Evolutionary conservation across 805 yeast genomes (phyloP).

Genomic region (Cyberlindnera amylophila): DNA sequence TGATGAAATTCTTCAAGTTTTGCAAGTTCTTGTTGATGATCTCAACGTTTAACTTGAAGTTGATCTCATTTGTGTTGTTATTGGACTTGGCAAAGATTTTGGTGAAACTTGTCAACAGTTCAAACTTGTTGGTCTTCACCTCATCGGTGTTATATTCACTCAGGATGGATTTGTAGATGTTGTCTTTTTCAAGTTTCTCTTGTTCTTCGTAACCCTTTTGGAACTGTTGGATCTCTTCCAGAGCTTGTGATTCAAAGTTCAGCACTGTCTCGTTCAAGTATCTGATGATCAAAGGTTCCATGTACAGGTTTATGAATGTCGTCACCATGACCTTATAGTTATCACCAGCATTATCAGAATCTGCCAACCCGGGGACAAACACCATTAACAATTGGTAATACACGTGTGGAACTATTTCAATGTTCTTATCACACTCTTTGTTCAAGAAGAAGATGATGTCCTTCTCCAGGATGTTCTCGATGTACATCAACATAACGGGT

Average conservation of each 20-base stretch:
- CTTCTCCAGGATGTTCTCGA: slow-evolving; percentile 37
- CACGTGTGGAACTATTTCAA: slow-evolving; percentile 30
- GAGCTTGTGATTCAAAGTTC: slow-evolving; percentile 29
- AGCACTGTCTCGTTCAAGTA: slow-evolving; percentile 31
- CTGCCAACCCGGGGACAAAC: slow-evolving; percentile 35
- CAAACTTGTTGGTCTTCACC: slow-evolving; percentile 39
- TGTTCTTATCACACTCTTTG: slow-evolving; percentile 24
- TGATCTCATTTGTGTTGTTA: slow-evolving; percentile 35
- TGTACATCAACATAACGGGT: slow-evolving; percentile 36
- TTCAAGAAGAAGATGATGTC: slow-evolving; percentile 28
- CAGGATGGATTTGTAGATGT: slow-evolving; percentile 35
- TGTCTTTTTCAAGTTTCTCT: slow-evolving; percentile 39
- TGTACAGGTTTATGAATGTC: slow-evolving; percentile 35
- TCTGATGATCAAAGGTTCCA: slow-evolving; percentile 32
- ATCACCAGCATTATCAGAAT: slow-evolving; percentile 35
- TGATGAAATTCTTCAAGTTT: slow-evolving; percentile 70
- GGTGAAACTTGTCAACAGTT: slow-evolving; percentile 59
- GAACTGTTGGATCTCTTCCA: slow-evolving; percentile 26
- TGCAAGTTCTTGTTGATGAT: slow-evolving; percentile 72
- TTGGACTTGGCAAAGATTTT: slow-evolving; percentile 49
- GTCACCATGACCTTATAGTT: slow-evolving; percentile 28
- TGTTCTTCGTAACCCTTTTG: slow-evolving; percentile 26
- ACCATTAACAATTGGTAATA: slow-evolving; percentile 28
- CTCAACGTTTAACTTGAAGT: slow-evolving; percentile 76
- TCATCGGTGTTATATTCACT: slow-evolving; percentile 36